Base-by-base conservation (phyloP, 2,329 filamentous ascomycete species). In the Fusarium sp. region DNA sequence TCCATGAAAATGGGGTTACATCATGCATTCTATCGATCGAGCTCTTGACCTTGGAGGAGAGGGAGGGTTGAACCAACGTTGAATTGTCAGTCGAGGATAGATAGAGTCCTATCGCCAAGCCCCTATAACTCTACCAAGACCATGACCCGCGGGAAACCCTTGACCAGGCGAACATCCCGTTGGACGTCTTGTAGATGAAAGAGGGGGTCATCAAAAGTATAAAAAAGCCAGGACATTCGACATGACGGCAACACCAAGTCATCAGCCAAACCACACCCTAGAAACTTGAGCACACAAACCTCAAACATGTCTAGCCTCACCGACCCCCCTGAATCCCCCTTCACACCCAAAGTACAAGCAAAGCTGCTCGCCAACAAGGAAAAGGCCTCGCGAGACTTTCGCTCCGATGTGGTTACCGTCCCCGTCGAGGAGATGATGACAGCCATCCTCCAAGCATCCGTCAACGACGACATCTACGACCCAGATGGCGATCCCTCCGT, bases 381-480 rank as follows among this genome's bases (percentile, higher is more conserved):
- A 21, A 61, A 67, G 45, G 51, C 70, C 15, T 61, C 67, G 17
- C 3, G 64, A 45, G 69, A 71, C 51, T 71, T 70, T 35, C 65
- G 69, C 31, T 70, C 69, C 35, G 69, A 71, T 69, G 69, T 71
- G 13, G 62, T 70, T 6, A 71, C 69, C 3, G 68, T 69, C 4
- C 69, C 66, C 2, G 54, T 63, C 3, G 66, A 70, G 21, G 51
- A 57, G 10, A 71, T 70, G 69, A 71, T 71, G 69, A 55, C 69
- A 49, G 67, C 69, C 41, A 69, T 71, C 35, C 50, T 71, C 15
- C 55, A 71, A 29, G 69, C 69, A 8, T 67, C 67, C 1, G 66
- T 71, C 38, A 67, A 70, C 39, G 69, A 71, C 38, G 69, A 71
- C 10, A 71, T 71, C 32, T 71, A 71, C 15, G 69, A 71, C 39